phyloP scores from a whole-genome alignment of 805 yeast species.

The Cyberlindnera xishuangbannaensis region DNA sequence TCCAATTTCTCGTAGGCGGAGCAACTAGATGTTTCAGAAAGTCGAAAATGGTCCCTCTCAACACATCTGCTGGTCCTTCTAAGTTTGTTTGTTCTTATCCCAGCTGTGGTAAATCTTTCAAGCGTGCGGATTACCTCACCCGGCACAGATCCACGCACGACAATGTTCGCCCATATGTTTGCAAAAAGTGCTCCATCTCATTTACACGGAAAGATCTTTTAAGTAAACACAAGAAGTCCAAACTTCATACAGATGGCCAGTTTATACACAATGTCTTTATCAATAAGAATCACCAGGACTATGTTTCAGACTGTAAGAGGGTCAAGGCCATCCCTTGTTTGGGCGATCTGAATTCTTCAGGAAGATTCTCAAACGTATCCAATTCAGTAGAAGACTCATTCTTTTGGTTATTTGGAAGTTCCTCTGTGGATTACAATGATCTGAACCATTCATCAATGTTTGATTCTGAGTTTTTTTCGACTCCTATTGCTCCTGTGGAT shows the following conservation, averaged over 20 bases:
- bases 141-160: constrained; percentile 28
- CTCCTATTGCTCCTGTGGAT: too few relatives aligned
- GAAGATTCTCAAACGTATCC: constrained; percentile 16
- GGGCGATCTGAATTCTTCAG: constrained; percentile 1
- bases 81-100: constrained; percentile 9
- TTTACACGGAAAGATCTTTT: constrained; percentile 29
- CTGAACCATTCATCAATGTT: not conserved
- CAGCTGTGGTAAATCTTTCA: constrained; percentile 25
- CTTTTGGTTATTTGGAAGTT: constrained; percentile 22
- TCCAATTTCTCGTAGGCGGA: too few relatives aligned
- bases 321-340: constrained; percentile 1
- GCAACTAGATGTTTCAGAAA: too few relatives aligned
- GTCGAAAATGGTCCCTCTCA: too few relatives aligned
- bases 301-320: constrained; percentile 1
- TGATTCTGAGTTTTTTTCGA: not conserved
- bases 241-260: constrained; percentile 10
- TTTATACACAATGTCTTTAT: constrained; percentile 5
- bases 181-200: constrained; percentile 22
- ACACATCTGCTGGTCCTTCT: too few relatives aligned
- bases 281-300: constrained; percentile 2
- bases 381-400: constrained; percentile 19
- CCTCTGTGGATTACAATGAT: not conserved
- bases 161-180: constrained; percentile 24
- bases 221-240: constrained; percentile 25
- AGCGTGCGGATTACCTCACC: constrained; percentile 30